These are phyloP conservation scores for Wickerhamiella qilinensis DNA, from an alignment of 805 yeast genomes.

Conservation along the genomic window DNA sequence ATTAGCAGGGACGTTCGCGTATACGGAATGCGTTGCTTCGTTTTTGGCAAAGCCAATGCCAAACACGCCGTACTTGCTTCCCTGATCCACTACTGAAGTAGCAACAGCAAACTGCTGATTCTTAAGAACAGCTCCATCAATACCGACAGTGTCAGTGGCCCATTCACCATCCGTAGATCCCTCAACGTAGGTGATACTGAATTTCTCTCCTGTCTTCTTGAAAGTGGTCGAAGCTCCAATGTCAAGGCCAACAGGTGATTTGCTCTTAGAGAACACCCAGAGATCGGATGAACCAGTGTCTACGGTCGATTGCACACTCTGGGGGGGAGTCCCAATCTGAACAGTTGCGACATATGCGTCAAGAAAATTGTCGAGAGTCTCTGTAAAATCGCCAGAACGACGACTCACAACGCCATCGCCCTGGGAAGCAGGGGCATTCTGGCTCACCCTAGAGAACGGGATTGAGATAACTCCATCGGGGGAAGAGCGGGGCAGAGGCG, in stretches of 20 bases:
- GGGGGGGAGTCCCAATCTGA: conserved; percentile 37
- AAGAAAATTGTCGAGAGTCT: conserved; percentile 7
- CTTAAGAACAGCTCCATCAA: conserved; percentile 36
- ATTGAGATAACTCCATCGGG: not conserved
- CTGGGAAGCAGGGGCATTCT: not conserved
- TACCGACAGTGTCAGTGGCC: conserved; percentile 42
- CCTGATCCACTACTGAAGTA: conserved; percentile 33
- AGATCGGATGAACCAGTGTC: conserved; percentile 54
- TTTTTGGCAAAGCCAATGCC: conserved; percentile 19
- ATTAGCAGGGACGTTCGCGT: conserved; percentile 15
- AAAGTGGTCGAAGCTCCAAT: conserved; percentile 14
- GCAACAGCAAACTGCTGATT: conserved; percentile 47
- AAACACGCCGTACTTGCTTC: conserved; percentile 33
- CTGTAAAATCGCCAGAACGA: conserved; percentile 6
- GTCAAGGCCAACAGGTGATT: too few species aligned
- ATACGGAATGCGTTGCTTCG: conserved; percentile 15
- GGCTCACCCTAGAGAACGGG: not conserved
- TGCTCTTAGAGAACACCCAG: conserved; percentile 30
- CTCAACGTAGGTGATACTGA: conserved; percentile 5
- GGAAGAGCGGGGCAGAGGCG: not conserved
- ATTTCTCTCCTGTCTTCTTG: conserved; percentile 1
- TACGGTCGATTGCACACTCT: conserved; percentile 33
- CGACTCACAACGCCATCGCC: too few species aligned
- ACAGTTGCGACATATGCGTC: conserved; percentile 9
- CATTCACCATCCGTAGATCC: conserved; percentile 31